phyloP scores from a whole-genome alignment of 2,329 filamentous ascomycete genomes.

The Colletotrichum chlorophyti region DNA sequence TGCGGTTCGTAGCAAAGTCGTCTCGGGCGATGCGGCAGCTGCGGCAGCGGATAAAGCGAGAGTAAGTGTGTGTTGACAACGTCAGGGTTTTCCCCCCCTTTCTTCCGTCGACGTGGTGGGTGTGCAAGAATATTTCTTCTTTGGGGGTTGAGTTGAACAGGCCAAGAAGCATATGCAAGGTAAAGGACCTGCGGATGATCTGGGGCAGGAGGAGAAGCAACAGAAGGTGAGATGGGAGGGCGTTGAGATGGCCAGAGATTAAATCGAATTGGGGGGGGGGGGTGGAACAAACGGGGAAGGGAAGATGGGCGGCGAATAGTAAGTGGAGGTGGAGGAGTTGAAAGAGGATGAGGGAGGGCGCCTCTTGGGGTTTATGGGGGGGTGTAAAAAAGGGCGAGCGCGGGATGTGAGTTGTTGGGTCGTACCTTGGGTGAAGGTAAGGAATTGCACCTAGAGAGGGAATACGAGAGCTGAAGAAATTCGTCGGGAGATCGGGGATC shows the following conservation, averaged over 20 bases:
- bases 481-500: constrained; percentile 4
- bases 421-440: not conserved
- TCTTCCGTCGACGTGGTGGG: not conserved
- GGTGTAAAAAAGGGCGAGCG: not conserved
- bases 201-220: not conserved
- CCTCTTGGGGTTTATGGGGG: not conserved
- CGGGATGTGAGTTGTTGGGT: not conserved
- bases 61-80: not conserved
- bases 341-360: not conserved
- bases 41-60: constrained; percentile 6
- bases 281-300: too few relatives aligned
- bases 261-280: not conserved
- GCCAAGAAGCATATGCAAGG: not conserved
- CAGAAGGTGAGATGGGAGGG: not conserved
- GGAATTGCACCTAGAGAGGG: not conserved
- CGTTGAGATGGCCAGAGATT: constrained; percentile 2
- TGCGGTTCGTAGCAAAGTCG: constrained; percentile 12
- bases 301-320: too few relatives aligned
- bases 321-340: not conserved
- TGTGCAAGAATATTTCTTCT: constrained; percentile 7
- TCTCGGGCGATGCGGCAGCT: constrained; percentile 12
- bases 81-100: not conserved
- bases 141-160: not conserved
- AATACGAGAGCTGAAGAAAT: constrained; percentile 32
- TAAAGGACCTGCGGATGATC: not conserved